These are phyloP conservation scores for Stropharia rugosoannulata DNA, from an alignment of 768 basidiomycete species.

Conservation along the genomic window DNA sequence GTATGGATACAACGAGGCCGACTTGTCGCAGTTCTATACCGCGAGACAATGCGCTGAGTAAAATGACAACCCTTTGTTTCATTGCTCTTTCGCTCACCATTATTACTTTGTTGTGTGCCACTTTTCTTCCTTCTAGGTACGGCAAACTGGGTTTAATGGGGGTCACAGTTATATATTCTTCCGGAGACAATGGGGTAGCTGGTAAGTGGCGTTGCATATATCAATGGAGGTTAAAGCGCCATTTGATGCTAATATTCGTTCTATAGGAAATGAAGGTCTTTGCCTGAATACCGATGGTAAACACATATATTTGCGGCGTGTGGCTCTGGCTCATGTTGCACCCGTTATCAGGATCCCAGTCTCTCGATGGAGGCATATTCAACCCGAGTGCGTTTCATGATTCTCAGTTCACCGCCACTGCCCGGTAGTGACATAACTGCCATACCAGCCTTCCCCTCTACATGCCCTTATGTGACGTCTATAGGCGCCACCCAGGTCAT, in stretches of 20 bases:
- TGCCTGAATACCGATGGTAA: slow-evolving; percentile 44
- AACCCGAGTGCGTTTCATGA: slow-evolving; percentile 19
- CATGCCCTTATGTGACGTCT: slow-evolving; percentile 43
- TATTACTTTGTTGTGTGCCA: not conserved
- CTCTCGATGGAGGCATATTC: slow-evolving; percentile 36
- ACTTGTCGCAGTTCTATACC: slow-evolving; percentile 32
- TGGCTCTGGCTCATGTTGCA: not conserved
- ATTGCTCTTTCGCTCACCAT: slow-evolving; percentile 1
- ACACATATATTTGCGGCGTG: not conserved
- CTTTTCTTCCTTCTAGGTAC: slow-evolving; percentile 19
- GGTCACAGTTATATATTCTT: slow-evolving; percentile 51
- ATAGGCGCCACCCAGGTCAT: slow-evolving; percentile 47
- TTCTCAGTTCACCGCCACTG: not conserved
- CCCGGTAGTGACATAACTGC: not conserved
- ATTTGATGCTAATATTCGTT: not conserved
- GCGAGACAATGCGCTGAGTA: slow-evolving; percentile 42
- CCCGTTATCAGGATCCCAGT: slow-evolving; percentile 20
- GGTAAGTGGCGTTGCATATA: slow-evolving; percentile 21
- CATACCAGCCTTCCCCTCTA: slow-evolving; percentile 34
- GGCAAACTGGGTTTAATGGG: slow-evolving; percentile 60
- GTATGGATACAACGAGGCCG: slow-evolving; percentile 42
- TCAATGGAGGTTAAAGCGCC: too few relatives aligned
- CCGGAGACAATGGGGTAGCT: slow-evolving; percentile 60
- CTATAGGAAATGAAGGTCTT: slow-evolving; percentile 23
- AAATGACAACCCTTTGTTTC: not conserved